A percentile compares a stretch with the other conserved stretches of the same genome.
phyloP scores from a whole-genome alignment of 805 yeast genomes.

The Kregervanrija delftensis region DNA sequence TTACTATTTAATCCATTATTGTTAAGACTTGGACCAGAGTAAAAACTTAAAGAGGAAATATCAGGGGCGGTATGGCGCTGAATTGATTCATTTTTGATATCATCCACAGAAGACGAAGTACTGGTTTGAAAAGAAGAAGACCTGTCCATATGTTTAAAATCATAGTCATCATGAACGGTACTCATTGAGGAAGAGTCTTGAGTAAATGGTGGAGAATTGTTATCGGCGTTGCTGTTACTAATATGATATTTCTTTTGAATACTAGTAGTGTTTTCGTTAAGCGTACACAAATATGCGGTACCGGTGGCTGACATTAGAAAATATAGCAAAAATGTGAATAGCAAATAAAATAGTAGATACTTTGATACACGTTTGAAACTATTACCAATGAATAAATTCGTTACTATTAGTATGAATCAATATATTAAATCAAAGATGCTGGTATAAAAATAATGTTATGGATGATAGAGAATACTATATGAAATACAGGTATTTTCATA shows the following conservation, averaged over 20 bases:
- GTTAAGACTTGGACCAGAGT: constrained; percentile 26
- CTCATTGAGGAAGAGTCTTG: constrained; percentile 24
- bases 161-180: constrained; percentile 29
- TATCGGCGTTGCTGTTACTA: background rate
- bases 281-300: too few relatives aligned
- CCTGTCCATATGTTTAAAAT: constrained; percentile 24
- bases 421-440: too few relatives aligned
- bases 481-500: too few relatives aligned
- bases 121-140: constrained; percentile 33
- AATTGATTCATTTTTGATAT: constrained; percentile 1
- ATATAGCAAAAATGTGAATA: too few relatives aligned
- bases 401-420: too few relatives aligned
- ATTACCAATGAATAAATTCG: too few relatives aligned
- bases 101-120: constrained; percentile 22
- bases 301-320: too few relatives aligned
- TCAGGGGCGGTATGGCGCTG: constrained; percentile 8
- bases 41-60: constrained; percentile 15
- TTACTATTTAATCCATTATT: constrained; percentile 15
- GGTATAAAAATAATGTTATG: too few relatives aligned
- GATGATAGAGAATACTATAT: too few relatives aligned
- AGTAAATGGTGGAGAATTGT: constrained; percentile 1
- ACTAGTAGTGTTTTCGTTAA: too few relatives aligned
- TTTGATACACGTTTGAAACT: too few relatives aligned
- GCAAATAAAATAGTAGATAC: too few relatives aligned
- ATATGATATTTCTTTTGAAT: background rate